A percentile compares a stretch with the other conserved stretches of the same genome.
phyloP scores from a whole-genome alignment of 2,329 filamentous ascomycete genomes.

The Raffaelea albimanens region DNA sequence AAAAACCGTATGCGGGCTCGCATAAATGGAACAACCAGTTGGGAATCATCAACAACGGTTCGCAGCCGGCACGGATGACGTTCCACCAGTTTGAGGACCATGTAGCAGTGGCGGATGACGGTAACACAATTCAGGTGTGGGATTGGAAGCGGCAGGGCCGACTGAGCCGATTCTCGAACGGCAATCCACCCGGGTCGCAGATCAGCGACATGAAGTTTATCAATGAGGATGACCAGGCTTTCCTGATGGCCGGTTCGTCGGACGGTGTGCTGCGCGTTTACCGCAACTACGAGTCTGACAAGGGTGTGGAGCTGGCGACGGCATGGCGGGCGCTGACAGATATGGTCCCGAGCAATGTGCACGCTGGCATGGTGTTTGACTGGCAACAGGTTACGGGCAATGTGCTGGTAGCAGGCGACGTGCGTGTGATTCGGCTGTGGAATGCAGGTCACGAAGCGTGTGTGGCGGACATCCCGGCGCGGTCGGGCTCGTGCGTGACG shows the following conservation, averaged over 20 bases:
- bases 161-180: constrained; percentile 83
- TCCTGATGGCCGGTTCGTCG: constrained; percentile 89
- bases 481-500: constrained; percentile 91
- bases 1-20: constrained; percentile 78
- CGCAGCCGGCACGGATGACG: constrained; percentile 84
- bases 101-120: constrained; percentile 84
- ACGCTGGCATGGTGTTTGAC: constrained; percentile 92
- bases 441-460: constrained; percentile 90
- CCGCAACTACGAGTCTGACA: constrained; percentile 75
- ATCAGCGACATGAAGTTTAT: constrained; percentile 96
- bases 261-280: constrained; percentile 93
- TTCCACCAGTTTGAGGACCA: constrained; percentile 98
- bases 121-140: constrained; percentile 85
- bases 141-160: constrained; percentile 76
- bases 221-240: constrained; percentile 94
- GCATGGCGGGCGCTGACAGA: constrained; percentile 88
- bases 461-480: constrained; percentile 84
- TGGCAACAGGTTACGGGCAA: constrained; percentile 98
- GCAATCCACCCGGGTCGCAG: constrained; percentile 80
- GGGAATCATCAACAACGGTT: constrained; percentile 78
- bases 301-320: constrained; percentile 74
- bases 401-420: constrained; percentile 90
- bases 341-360: constrained; percentile 86
- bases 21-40: constrained; percentile 80
- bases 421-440: constrained; percentile 93